These are phyloP conservation scores for Gremmenia infestans DNA, from an alignment of 2,329 filamentous ascomycete genomes.

Conservation along the genomic window DNA sequence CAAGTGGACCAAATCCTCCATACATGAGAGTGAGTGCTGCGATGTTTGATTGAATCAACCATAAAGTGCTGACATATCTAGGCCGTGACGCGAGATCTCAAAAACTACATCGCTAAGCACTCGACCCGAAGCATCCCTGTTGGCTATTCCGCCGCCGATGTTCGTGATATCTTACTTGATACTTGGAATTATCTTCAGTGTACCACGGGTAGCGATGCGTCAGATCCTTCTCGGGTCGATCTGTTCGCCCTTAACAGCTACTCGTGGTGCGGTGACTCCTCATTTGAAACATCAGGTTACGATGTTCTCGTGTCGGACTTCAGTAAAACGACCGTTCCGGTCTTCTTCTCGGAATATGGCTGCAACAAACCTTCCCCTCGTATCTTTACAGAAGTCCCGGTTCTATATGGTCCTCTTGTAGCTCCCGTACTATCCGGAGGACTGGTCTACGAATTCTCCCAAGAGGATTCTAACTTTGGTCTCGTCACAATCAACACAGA, in stretches of 20 bases:
- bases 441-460: conserved; percentile 74
- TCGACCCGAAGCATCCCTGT: conserved; percentile 65
- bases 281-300: conserved; percentile 58
- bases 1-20: conserved; percentile 56
- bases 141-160: conserved; percentile 77
- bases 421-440: conserved; percentile 65
- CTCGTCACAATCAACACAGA: conserved; percentile 58
- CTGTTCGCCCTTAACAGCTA: conserved; percentile 76
- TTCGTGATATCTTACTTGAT: conserved; percentile 67
- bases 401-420: conserved; percentile 70
- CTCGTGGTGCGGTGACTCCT: conserved; percentile 65
- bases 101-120: conserved; percentile 73
- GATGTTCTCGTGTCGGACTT: conserved; percentile 61
- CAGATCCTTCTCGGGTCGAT: conserved; percentile 61
- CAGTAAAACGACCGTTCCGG: conserved; percentile 59
- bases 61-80: conserved; percentile 34
- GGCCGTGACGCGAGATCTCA: conserved; percentile 73
- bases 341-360: conserved; percentile 80
- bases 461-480: conserved; percentile 63
- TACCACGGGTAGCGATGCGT: conserved; percentile 46
- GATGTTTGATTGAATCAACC: neutral
- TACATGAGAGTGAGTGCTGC: conserved; percentile 49
- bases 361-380: conserved; percentile 71
- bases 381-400: conserved; percentile 68
- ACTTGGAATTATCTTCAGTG: conserved; percentile 73